Conservation (phyloP, 169 alveolate species). For the Gregarina niphandrodes region DNA sequence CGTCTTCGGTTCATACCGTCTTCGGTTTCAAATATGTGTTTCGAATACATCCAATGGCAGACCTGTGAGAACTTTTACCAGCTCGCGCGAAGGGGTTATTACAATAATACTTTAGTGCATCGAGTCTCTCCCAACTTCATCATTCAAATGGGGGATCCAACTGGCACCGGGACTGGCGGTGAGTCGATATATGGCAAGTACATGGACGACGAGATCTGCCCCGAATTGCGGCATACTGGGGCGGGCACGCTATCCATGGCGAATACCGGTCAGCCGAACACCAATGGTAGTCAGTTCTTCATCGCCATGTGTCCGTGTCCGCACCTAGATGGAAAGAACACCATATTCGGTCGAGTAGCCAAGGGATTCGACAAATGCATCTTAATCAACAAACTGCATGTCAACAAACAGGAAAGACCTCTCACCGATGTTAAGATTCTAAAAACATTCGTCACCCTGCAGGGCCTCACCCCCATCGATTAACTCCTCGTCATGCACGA, state of each 20-base stretch:
- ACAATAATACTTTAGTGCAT: background rate
- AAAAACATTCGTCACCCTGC: no score
- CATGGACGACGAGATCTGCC: constrained; percentile 64
- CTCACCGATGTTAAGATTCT: constrained; percentile 30
- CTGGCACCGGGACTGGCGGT: constrained; percentile 69
- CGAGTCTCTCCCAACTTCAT: constrained; percentile 36
- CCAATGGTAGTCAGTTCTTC: constrained; percentile 84
- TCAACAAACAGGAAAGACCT: constrained; percentile 39
- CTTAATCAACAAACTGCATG: constrained; percentile 49
- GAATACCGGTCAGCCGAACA: constrained; percentile 84
- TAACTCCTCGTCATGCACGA: no score
- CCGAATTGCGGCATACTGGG: constrained; percentile 55
- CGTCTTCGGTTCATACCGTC: background rate
- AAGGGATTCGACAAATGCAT: constrained; percentile 48
- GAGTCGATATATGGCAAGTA: constrained; percentile 53
- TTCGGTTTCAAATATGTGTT: background rate
- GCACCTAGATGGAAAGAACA: constrained; percentile 89
- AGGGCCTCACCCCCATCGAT: no score
- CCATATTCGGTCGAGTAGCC: constrained; percentile 87
- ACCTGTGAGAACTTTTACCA: constrained; percentile 67
- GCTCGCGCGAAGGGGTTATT: constrained; percentile 36
- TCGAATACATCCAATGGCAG: background rate
- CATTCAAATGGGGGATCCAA: constrained; percentile 68
- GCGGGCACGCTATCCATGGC: constrained; percentile 71
- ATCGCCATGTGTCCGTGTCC: constrained; percentile 83